These are phyloP conservation scores for Suillus plorans DNA, from an alignment of 768 basidiomycete genomes.

Conservation along the genomic window DNA sequence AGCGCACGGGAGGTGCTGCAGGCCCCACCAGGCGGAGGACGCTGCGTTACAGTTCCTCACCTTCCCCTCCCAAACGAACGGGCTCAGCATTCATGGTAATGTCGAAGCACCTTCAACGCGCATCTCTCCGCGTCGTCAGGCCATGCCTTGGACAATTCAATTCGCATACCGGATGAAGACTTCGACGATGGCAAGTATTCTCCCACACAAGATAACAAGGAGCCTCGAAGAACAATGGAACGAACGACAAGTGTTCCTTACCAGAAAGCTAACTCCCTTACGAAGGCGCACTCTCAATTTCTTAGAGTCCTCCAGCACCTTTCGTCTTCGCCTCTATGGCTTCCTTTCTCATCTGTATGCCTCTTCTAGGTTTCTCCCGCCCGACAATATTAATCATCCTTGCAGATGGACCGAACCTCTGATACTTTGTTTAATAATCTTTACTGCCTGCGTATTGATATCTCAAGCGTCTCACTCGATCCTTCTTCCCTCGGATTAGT, in stretches of 20 bases:
- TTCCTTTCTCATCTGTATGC: conserved; percentile 73
- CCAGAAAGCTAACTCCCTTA: conserved; percentile 48
- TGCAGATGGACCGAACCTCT: conserved; percentile 81
- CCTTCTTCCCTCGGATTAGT: conserved; percentile 46
- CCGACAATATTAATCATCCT: neutral
- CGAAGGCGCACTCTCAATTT: conserved; percentile 79
- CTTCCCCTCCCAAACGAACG: conserved; percentile 62
- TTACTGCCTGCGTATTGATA: conserved; percentile 80
- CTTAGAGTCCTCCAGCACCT: conserved; percentile 64
- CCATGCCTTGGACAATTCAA: conserved; percentile 56
- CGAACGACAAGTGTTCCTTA: conserved; percentile 35
- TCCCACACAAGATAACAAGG: conserved; percentile 34
- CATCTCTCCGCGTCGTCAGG: conserved; percentile 77
- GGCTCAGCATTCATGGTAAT: conserved; percentile 59
- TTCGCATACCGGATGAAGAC: conserved; percentile 52
- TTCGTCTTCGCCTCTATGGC: conserved; percentile 65
- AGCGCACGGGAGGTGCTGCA: conserved; percentile 42
- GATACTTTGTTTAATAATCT: conserved; percentile 80
- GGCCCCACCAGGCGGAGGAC: conserved; percentile 38
- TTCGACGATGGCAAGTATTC: conserved; percentile 30
- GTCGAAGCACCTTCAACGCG: conserved; percentile 55
- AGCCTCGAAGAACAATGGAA: conserved; percentile 29
- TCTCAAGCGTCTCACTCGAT: conserved; percentile 71
- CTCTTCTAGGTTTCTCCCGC: conserved; percentile 5
- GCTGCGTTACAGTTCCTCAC: conserved; percentile 50